Evolutionary conservation across 306 rosid genomes (phyloP).

Genomic region (Cucurbita moschata): DNA sequence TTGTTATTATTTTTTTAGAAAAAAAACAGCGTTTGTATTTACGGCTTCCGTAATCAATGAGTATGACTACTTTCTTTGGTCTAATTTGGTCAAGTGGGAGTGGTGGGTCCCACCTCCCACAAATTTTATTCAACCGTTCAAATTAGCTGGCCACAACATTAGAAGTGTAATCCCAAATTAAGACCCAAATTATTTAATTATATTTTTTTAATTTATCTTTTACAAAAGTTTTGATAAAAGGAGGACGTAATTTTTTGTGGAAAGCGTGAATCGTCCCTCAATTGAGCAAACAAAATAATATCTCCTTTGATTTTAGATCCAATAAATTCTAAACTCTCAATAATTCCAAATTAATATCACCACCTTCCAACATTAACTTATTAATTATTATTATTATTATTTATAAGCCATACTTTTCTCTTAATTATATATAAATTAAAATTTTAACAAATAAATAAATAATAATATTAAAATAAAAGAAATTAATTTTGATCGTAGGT

Average conservation of each 20-base stretch:
- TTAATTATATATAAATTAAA: background rate
- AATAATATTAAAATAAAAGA: too few relatives aligned
- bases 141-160: background rate
- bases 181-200: background rate
- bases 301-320: background rate
- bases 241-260: background rate
- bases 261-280: background rate
- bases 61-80: background rate
- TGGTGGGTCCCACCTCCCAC: background rate
- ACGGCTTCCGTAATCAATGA: background rate
- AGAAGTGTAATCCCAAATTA: background rate
- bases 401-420: background rate
- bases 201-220: background rate
- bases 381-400: background rate
- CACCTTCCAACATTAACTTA: background rate
- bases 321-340: background rate
- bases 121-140: background rate
- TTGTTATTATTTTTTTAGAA: too few relatives aligned
- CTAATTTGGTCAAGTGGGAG: background rate
- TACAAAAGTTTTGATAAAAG: background rate
- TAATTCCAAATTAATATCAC: background rate
- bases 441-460: background rate
- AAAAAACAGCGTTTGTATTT: background rate
- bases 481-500: too few relatives aligned
- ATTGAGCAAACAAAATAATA: slow-evolving; percentile 1